Evolutionary conservation across 1,284 basidiomycete species (phyloP).

Genomic region (Fistulinella staudtii): DNA sequence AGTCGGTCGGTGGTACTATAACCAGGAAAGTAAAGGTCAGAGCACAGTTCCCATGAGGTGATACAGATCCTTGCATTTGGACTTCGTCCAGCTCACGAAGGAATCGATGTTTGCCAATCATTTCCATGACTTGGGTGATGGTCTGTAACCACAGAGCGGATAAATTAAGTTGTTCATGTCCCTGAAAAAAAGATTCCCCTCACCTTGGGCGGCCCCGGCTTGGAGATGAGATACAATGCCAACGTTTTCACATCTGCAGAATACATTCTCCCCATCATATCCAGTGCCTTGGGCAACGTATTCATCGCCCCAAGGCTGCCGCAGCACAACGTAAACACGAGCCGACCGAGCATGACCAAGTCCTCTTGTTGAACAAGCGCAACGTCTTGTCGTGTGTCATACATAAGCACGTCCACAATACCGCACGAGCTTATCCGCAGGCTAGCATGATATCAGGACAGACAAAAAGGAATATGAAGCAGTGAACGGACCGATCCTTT

Average conservation of each 20-base stretch:
- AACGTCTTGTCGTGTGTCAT: conserved; percentile 66
- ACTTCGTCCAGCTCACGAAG: conserved; percentile 82
- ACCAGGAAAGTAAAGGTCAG: conserved; percentile 7
- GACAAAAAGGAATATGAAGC: not conserved
- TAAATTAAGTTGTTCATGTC: not conserved
- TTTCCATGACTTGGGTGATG: conserved; percentile 77
- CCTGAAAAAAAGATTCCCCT: not conserved
- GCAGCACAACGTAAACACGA: conserved; percentile 82
- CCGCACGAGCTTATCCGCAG: conserved; percentile 81
- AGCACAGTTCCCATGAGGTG: not conserved
- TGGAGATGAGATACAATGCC: conserved; percentile 74
- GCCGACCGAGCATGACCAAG: conserved; percentile 78
- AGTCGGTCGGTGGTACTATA: conserved; percentile 75
- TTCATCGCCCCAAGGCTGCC: conserved; percentile 56
- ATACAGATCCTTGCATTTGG: conserved; percentile 53
- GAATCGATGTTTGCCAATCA: conserved; percentile 67
- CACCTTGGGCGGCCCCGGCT: conserved; percentile 64
- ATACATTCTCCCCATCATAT: conserved; percentile 72
- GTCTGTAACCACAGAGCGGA: conserved; percentile 43
- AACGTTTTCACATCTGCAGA: conserved; percentile 81
- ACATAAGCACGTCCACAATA: conserved; percentile 78
- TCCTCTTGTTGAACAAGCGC: conserved; percentile 81
- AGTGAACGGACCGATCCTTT: conserved; percentile 66
- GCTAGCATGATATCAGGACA: conserved; percentile 35
- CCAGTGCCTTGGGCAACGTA: conserved; percentile 74